phyloP scores from a whole-genome alignment of 2,329 filamentous ascomycete genomes.

The Chaetoscypha palmicola region DNA sequence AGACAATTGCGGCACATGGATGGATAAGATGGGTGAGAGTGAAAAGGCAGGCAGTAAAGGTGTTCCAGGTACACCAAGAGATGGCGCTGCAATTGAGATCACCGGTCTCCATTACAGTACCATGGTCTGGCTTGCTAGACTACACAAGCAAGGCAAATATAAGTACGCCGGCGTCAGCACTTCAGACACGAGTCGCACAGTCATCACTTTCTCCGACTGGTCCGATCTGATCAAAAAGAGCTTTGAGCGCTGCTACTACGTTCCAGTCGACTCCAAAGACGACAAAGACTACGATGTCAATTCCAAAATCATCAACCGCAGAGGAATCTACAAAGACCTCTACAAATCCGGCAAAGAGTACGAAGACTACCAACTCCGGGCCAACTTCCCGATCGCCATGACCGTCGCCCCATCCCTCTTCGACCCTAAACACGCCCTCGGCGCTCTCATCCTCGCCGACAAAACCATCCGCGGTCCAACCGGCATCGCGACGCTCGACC shows the following conservation, averaged over 20 bases:
- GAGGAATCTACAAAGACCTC: conserved; percentile 96
- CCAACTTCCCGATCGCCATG: conserved; percentile 96
- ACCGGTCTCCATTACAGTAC: conserved; percentile 89
- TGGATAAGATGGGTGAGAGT: conserved; percentile 99
- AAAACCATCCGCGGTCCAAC: conserved; percentile 73
- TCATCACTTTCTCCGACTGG: conserved; percentile 71
- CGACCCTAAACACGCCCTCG: conserved; percentile 66
- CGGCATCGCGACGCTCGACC: conserved; percentile 94
- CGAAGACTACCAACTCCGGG: conserved; percentile 92
- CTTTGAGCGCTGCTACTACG: conserved; percentile 89
- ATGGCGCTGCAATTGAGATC: conserved; percentile 92
- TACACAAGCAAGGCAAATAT: conserved; percentile 64
- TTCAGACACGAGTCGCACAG: conserved; percentile 40
- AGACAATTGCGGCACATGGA: conserved; percentile 95
- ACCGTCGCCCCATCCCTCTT: conserved; percentile 86
- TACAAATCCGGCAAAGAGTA: conserved; percentile 93
- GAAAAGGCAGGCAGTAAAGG: conserved; percentile 86
- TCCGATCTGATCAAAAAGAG: conserved; percentile 70
- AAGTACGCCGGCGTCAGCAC: conserved; percentile 66
- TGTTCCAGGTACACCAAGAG: conserved; percentile 89
- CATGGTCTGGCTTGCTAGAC: conserved; percentile 66
- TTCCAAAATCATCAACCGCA: conserved; percentile 70
- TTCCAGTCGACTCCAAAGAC: conserved; percentile 63
- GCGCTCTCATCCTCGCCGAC: conserved; percentile 75
- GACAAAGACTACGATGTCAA: conserved; percentile 78